phyloP scores from a whole-genome alignment of 768 basidiomycete species.

The Tulasnella sp. region DNA sequence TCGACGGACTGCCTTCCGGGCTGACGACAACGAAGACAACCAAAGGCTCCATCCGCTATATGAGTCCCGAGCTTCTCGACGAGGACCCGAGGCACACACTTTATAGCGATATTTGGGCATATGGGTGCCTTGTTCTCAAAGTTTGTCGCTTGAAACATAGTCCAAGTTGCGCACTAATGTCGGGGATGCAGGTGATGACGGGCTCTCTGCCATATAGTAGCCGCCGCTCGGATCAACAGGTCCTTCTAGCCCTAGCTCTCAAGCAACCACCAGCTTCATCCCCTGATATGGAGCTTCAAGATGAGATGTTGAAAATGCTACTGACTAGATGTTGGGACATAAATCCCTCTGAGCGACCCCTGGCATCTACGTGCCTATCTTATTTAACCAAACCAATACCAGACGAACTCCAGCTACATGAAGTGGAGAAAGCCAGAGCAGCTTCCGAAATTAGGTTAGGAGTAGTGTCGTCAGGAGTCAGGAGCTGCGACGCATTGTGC shows the following conservation, averaged over 20 bases:
- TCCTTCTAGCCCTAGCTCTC: background rate
- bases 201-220: background rate
- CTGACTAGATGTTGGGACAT: background rate
- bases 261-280: background rate
- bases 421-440: too few relatives aligned
- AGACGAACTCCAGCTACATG: too few relatives aligned
- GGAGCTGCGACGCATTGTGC: too few relatives aligned
- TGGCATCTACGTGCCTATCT: background rate
- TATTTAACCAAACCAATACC: too few relatives aligned
- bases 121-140: background rate
- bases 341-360: background rate
- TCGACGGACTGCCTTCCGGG: background rate
- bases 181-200: background rate
- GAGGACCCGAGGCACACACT: background rate
- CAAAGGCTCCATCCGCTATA: background rate
- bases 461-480: too few relatives aligned
- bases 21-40: background rate
- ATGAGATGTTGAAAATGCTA: background rate
- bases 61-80: background rate
- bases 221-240: background rate
- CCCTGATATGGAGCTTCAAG: background rate
- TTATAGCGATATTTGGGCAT: background rate
- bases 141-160: background rate
- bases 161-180: background rate
- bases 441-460: too few relatives aligned